phyloP scores from a whole-genome alignment of 768 basidiomycete species.

The Naganishia vaughanmartiniae region DNA sequence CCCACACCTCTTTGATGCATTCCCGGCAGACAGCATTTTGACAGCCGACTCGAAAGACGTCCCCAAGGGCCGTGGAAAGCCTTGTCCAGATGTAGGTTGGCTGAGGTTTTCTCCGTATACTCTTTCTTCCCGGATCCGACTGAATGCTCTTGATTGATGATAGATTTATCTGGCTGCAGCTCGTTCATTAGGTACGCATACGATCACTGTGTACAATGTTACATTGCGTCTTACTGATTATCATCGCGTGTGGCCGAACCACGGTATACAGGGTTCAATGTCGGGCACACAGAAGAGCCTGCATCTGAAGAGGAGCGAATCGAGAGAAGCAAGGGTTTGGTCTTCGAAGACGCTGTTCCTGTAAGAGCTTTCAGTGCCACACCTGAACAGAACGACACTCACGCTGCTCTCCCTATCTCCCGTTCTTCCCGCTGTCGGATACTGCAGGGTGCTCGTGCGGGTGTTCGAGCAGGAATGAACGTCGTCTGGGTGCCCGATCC shows the following conservation, averaged over 20 bases:
- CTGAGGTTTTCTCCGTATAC: background rate
- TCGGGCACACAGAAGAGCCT: slow-evolving; percentile 41
- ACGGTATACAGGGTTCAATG: slow-evolving; percentile 38
- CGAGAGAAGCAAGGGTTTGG: slow-evolving; percentile 42
- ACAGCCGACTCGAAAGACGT: slow-evolving; percentile 48
- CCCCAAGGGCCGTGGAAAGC: slow-evolving; percentile 48
- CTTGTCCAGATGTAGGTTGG: slow-evolving; percentile 40
- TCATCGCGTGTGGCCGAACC: background rate
- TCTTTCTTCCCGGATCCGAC: background rate
- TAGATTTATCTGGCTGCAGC: slow-evolving; percentile 50
- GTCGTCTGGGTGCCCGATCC: slow-evolving; percentile 50
- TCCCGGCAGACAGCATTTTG: slow-evolving; percentile 44
- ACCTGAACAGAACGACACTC: background rate
- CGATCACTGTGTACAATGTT: background rate
- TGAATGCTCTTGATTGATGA: background rate
- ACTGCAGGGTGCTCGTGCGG: slow-evolving; percentile 44
- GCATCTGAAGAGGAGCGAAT: slow-evolving; percentile 38
- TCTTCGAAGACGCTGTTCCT: slow-evolving; percentile 50
- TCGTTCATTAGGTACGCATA: slow-evolving; percentile 40
- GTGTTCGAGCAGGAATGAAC: slow-evolving; percentile 50
- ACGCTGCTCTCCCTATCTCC: background rate
- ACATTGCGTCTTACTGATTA: background rate
- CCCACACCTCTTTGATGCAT: slow-evolving; percentile 46
- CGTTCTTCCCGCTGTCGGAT: background rate
- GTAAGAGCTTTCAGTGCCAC: slow-evolving; percentile 25